phyloP scores from a whole-genome alignment of 805 yeast species.

The Grigorovia humatica region DNA sequence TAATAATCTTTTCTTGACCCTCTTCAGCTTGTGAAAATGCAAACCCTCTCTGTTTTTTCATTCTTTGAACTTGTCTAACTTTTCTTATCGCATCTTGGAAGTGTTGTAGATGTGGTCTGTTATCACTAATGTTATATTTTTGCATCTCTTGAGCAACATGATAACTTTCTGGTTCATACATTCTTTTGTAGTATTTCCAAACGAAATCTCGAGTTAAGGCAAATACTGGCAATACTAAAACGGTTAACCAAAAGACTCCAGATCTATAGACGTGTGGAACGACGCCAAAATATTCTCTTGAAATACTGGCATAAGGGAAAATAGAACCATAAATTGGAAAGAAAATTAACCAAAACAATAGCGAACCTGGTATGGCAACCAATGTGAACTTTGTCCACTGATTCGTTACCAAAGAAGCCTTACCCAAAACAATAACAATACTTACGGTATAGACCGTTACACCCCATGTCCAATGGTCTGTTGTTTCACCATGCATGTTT shows the following conservation, averaged over 20 bases:
- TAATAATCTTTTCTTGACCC: slow-evolving; percentile 72
- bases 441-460: slow-evolving; percentile 81
- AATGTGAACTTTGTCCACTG: slow-evolving; percentile 93
- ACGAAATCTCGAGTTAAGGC: slow-evolving; percentile 80
- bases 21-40: slow-evolving; percentile 96
- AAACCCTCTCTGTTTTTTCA: slow-evolving; percentile 96
- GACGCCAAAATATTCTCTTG: slow-evolving; percentile 77
- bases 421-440: slow-evolving; percentile 80
- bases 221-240: slow-evolving; percentile 61
- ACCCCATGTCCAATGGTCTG: slow-evolving; percentile 94
- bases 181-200: slow-evolving; percentile 91
- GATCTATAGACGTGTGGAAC: slow-evolving; percentile 67
- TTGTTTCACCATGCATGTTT: slow-evolving; percentile 49
- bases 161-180: slow-evolving; percentile 83
- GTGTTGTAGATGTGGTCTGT: slow-evolving; percentile 91
- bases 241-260: slow-evolving; percentile 71
- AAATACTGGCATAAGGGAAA: slow-evolving; percentile 76
- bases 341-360: slow-evolving; percentile 69
- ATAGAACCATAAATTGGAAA: slow-evolving; percentile 80
- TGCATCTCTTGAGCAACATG: slow-evolving; percentile 96
- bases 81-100: slow-evolving; percentile 95
- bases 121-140: slow-evolving; percentile 85
- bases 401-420: slow-evolving; percentile 85
- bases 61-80: slow-evolving; percentile 95
- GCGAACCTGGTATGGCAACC: slow-evolving; percentile 91